Percentiles rank a stretch among this genome's conserved stretches.
Conservation (phyloP, 306 rosid genomes). For the Prunus armeniaca region DNA sequence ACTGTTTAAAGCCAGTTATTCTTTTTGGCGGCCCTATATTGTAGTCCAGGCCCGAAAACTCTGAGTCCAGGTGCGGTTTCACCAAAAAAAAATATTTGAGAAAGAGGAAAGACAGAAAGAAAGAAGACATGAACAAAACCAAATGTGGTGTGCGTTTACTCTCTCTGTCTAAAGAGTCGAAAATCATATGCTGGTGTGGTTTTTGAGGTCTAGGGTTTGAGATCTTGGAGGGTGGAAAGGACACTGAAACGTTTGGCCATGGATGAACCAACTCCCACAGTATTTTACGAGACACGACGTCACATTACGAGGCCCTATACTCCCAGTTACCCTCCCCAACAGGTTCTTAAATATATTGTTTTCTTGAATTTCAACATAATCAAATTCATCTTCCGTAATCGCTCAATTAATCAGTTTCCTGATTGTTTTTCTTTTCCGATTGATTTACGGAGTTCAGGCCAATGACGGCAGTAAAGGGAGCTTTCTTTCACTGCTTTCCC, state of each 20-base stretch:
- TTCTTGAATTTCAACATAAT: neutral
- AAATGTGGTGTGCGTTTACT: neutral
- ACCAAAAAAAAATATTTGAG: neutral
- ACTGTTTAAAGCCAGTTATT: neutral
- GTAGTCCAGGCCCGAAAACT: neutral
- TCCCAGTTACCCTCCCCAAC: constrained; percentile 61
- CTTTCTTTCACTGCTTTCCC: constrained; percentile 54
- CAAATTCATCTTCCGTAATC: neutral
- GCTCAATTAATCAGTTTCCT: neutral
- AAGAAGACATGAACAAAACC: no score
- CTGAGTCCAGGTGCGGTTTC: neutral
- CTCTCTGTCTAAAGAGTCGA: neutral
- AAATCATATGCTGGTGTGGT: constrained; percentile 26
- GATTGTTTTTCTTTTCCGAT: neutral
- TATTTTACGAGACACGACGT: constrained; percentile 70
- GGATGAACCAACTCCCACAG: constrained; percentile 38
- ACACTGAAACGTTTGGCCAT: constrained; percentile 25
- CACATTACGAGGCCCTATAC: constrained; percentile 58
- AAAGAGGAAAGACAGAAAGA: no score
- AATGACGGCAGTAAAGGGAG: constrained; percentile 39
- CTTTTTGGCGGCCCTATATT: neutral
- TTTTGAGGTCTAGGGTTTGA: constrained; percentile 40
- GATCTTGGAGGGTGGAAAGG: constrained; percentile 14
- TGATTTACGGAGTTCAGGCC: constrained; percentile 37
- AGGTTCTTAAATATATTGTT: constrained; percentile 21